Conservation (phyloP, 2,329 filamentous ascomycete species). For the Cladophialophora immunda region DNA sequence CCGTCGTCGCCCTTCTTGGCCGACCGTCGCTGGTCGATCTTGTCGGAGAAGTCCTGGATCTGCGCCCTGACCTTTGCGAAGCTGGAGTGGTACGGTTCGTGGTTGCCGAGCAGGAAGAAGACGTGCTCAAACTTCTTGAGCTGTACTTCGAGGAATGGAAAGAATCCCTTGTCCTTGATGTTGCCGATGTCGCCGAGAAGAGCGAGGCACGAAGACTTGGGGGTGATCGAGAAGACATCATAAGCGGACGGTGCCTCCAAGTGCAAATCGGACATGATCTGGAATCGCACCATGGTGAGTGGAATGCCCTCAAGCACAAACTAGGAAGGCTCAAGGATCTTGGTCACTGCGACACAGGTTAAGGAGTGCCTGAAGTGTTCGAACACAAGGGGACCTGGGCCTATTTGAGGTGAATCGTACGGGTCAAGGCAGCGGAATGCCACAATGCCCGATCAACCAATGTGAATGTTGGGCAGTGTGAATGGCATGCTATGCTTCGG, state of each 20-base stretch:
- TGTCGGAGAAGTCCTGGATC: conserved; percentile 25
- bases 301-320: not conserved
- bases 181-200: conserved; percentile 67
- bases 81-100: conserved; percentile 61
- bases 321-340: not conserved
- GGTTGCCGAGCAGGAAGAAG: conserved; percentile 65
- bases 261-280: conserved; percentile 68
- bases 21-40: not conserved
- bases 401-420: no score
- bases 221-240: conserved; percentile 57
- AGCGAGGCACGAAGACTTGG: conserved; percentile 61
- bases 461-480: no score
- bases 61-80: not conserved
- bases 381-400: no score
- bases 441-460: no score
- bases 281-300: conserved; percentile 38
- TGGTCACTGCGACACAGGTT: no score
- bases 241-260: conserved; percentile 62
- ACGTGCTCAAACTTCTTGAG: conserved; percentile 59
- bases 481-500: no score
- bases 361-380: no score
- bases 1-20: not conserved
- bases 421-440: no score
- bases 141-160: conserved; percentile 59
- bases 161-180: conserved; percentile 50